Evolutionary conservation across 2,329 filamentous ascomycete genomes (phyloP), one percentile per base, ranked within the genome.

Genomic region (Microsporum canis): DNA sequence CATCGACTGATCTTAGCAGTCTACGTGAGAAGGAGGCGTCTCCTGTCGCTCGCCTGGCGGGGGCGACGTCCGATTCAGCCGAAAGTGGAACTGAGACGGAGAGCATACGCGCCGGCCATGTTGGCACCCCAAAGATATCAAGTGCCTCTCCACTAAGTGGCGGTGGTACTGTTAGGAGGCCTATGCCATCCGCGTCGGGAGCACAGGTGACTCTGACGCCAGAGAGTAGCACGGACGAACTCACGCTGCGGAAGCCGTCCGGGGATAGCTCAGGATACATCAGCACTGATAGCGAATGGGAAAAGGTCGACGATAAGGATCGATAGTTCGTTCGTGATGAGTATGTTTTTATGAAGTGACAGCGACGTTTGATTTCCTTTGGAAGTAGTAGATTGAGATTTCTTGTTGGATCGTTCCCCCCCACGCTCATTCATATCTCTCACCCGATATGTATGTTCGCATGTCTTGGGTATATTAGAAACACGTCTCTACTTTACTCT

Each of bases 241-340:
- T 78, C 64, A 76, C 75, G 70, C 78, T 78, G 70, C 73, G 77
- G 62, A 45, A 59, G 47, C 33, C 51, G 17, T 68, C 75, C 61
- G 73, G 76, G 61, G 79, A 79, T 59, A 79, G 71, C 59, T 78
- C 76, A n/a, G 80, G 79, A 8, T 81, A 83, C 65, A 69, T 80
- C 64, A 92, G 90, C 75, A 96, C 91, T 3, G 92, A 97, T 76
- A 92, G 92, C 70, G 92, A 97, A 76, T 97, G 92, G 92, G 92
- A 96, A 78, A 95, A 94, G 79, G 88, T 97, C 3, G 90, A 89
- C 3, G 89, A 89, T 73, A 83, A 80, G 62, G 84, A 85, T 78
- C 76, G 63, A 45, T 63, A 60, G 14, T 5, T 7, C n/a, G 14
- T 33, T 43, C 14, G 5, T 38, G 39, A 59, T 43, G 41, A 41